These are phyloP conservation scores for Lepiota venenata DNA, from an alignment of 768 basidiomycete genomes.

Conservation along the genomic window DNA sequence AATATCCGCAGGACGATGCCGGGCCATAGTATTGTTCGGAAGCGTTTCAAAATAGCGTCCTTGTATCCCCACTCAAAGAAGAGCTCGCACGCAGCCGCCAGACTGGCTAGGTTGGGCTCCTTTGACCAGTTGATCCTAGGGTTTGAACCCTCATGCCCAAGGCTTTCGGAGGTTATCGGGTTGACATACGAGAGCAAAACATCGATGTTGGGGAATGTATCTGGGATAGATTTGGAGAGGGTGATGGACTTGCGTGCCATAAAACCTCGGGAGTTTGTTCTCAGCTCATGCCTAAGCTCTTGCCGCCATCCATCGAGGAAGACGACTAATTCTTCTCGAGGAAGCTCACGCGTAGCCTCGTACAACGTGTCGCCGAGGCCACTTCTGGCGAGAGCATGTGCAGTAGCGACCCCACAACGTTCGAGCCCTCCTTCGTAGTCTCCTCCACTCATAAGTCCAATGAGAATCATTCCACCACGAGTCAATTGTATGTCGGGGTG, in stretches of 20 bases:
- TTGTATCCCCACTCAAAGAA: conserved; percentile 93
- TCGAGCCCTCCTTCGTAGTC: conserved; percentile 78
- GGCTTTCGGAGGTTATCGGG: conserved; percentile 71
- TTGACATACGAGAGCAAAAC: conserved; percentile 75
- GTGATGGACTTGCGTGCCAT: conserved; percentile 63
- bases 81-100: conserved; percentile 80
- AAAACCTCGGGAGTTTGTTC: conserved; percentile 61
- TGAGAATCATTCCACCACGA: conserved; percentile 76
- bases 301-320: conserved; percentile 67
- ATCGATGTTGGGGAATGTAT: conserved; percentile 69
- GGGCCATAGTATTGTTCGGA: conserved; percentile 81
- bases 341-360: conserved; percentile 50
- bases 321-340: conserved; percentile 37
- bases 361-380: conserved; percentile 75
- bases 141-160: conserved; percentile 36
- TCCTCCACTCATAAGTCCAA: conserved; percentile 84
- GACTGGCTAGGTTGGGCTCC: conserved; percentile 66
- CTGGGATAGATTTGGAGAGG: conserved; percentile 60
- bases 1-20: conserved; percentile 68
- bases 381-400: conserved; percentile 75
- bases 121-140: conserved; percentile 40
- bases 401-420: conserved; percentile 67
- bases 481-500: conserved; percentile 44
- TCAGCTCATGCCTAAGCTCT: conserved; percentile 58
- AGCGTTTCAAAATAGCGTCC: conserved; percentile 79